Conservation (phyloP, 2,329 filamentous ascomycete species). For the Clonostachys sp. region DNA sequence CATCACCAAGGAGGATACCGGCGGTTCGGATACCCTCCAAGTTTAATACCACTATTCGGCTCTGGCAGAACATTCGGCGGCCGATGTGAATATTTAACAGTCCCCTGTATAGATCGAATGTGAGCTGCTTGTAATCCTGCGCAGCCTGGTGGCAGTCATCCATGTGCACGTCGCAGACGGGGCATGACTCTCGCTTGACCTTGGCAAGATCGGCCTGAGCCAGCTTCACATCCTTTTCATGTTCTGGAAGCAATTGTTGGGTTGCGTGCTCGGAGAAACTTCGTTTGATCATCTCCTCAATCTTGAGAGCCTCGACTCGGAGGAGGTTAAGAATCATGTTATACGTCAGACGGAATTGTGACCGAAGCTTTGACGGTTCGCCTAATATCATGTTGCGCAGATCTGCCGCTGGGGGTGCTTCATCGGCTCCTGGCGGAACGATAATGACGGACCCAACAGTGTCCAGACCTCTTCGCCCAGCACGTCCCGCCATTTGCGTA, state of each 20-base stretch:
- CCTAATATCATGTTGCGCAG: constrained; percentile 93
- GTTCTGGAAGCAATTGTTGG: constrained; percentile 87
- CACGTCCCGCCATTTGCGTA: constrained; percentile 97
- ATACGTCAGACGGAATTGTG: constrained; percentile 95
- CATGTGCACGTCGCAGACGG: constrained; percentile 75
- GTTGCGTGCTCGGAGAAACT: constrained; percentile 98
- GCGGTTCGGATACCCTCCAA: constrained; percentile 79
- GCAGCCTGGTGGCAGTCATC: constrained; percentile 77
- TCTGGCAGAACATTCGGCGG: constrained; percentile 70
- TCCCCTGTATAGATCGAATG: constrained; percentile 71
- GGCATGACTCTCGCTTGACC: constrained; percentile 80
- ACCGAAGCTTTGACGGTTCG: constrained; percentile 89
- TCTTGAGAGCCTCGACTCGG: constrained; percentile 92
- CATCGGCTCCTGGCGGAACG: constrained; percentile 75
- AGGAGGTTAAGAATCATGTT: constrained; percentile 98
- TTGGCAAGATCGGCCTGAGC: constrained; percentile 90
- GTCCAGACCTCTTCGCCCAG: constrained; percentile 93
- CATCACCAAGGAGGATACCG: constrained; percentile 76
- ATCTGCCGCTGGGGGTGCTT: constrained; percentile 80
- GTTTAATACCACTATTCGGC: constrained; percentile 78
- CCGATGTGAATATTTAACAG: constrained; percentile 79
- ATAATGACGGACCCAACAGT: constrained; percentile 98
- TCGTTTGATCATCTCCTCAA: constrained; percentile 99
- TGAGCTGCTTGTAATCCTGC: constrained; percentile 76
- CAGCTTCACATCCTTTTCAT: constrained; percentile 89